Evolutionary conservation across 1,139 yeast genomes (phyloP).

Genomic region (Candida sojae): DNA sequence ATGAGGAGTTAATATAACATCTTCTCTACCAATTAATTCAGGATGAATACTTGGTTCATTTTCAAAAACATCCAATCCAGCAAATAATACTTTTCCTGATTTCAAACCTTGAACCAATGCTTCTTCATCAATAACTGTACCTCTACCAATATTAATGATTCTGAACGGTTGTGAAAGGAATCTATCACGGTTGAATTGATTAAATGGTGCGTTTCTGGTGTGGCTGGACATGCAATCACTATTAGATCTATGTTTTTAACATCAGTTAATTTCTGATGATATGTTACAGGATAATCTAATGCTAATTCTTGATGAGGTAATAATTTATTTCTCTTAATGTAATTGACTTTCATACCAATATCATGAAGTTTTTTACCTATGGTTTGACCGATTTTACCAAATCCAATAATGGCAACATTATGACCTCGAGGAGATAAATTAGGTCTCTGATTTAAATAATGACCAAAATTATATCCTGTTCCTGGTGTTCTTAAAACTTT

Average conservation of each 20-base stretch:
- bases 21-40: slow-evolving; percentile 56
- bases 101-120: slow-evolving; percentile 70
- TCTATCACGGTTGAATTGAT: slow-evolving; percentile 50
- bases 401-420: slow-evolving; percentile 68
- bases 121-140: slow-evolving; percentile 71
- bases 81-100: slow-evolving; percentile 65
- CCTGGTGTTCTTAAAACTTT: slow-evolving; percentile 3
- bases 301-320: slow-evolving; percentile 30
- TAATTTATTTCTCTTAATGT: slow-evolving; percentile 57
- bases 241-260: slow-evolving; percentile 52
- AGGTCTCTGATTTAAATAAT: slow-evolving; percentile 33
- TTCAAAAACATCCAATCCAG: slow-evolving; percentile 81
- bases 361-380: slow-evolving; percentile 57
- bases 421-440: slow-evolving; percentile 57
- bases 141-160: slow-evolving; percentile 79
- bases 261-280: slow-evolving; percentile 44
- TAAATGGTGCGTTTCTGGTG: slow-evolving; percentile 57
- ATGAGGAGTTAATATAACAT: slow-evolving; percentile 75
- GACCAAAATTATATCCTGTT: slow-evolving; percentile 51
- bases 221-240: slow-evolving; percentile 69
- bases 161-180: slow-evolving; percentile 55
- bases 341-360: slow-evolving; percentile 69
- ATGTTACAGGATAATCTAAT: slow-evolving; percentile 49
- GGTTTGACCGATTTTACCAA: slow-evolving; percentile 74
- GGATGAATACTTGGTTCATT: slow-evolving; percentile 63